A percentile compares a stretch with the other conserved stretches of the same genome.
phyloP scores from a whole-genome alignment of 2,329 filamentous ascomycete genomes.

The Ophiocordyceps camponoti-floridani region DNA sequence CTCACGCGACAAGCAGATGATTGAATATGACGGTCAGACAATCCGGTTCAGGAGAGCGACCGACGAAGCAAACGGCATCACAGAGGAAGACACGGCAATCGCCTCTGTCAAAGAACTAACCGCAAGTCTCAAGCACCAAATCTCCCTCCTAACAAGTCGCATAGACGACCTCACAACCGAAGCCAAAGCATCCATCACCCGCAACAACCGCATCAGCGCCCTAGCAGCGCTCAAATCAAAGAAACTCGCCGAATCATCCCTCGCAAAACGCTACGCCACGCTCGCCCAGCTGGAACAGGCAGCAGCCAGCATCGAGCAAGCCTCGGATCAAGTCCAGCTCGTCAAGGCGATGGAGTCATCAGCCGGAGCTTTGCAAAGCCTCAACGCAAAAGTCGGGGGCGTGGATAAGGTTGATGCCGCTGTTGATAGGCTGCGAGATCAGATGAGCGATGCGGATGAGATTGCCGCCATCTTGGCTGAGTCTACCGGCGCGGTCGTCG shows the following conservation, averaged over 20 bases:
- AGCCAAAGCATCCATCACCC: conserved; percentile 52
- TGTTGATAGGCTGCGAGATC: conserved; percentile 56
- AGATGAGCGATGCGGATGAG: conserved; percentile 72
- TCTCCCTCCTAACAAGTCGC: conserved; percentile 46
- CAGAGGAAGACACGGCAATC: conserved; percentile 63
- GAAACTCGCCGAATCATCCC: conserved; percentile 59
- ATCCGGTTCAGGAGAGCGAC: conserved; percentile 52
- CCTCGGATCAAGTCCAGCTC: conserved; percentile 67
- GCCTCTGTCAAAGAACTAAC: conserved; percentile 70
- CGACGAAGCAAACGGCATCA: conserved; percentile 35
- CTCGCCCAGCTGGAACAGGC: conserved; percentile 71
- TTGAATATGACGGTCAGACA: conserved; percentile 45
- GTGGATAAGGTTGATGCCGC: conserved; percentile 58
- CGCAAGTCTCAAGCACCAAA: conserved; percentile 54
- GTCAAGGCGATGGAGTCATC: conserved; percentile 70
- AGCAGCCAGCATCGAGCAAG: conserved; percentile 68
- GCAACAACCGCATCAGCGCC: conserved; percentile 59
- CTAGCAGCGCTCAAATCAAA: conserved; percentile 65
- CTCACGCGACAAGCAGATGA: conserved; percentile 42
- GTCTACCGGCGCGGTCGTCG: conserved; percentile 31
- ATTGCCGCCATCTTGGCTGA: conserved; percentile 62
- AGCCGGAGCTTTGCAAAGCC: conserved; percentile 47
- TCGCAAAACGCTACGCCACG: conserved; percentile 54
- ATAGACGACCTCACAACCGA: conserved; percentile 44
- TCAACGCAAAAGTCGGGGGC: conserved; percentile 67